Evolutionary conservation across 805 yeast species (phyloP).

Genomic region (Saccharomycopsis guyanensis): DNA sequence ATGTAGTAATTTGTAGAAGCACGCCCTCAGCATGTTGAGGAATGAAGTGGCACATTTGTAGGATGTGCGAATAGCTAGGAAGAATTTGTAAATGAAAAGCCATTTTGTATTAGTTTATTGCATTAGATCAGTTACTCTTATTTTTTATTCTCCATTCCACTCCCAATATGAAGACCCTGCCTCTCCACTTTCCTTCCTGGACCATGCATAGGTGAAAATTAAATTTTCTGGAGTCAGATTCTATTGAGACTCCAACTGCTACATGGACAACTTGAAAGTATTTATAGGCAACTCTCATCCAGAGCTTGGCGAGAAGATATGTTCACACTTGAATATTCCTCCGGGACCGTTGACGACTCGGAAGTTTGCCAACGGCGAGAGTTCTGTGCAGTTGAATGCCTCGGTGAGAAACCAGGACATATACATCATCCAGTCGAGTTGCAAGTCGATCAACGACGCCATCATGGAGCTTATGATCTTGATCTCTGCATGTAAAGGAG

Average conservation of each 20-base stretch:
- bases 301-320: constrained; percentile 29
- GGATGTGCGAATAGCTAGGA: no score
- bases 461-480: constrained; percentile 81
- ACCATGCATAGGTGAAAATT: neutral
- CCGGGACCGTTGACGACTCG: constrained; percentile 39
- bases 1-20: no score
- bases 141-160: no score
- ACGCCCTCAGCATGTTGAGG: no score
- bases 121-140: no score
- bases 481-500: constrained; percentile 92
- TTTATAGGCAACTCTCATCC: constrained; percentile 32
- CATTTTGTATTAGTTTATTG: no score
- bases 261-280: constrained; percentile 31
- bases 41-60: no score
- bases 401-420: constrained; percentile 89
- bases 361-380: constrained; percentile 82
- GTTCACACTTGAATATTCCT: constrained; percentile 29
- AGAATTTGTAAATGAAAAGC: no score
- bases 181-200: no score
- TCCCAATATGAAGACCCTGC: no score
- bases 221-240: neutral
- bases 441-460: constrained; percentile 65
- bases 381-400: constrained; percentile 82
- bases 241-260: neutral
- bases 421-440: constrained; percentile 72